Percentiles rank a stretch among this genome's conserved stretches.
Conservation (phyloP, 2,329 filamentous ascomycete species). For the Aspergillus ochraceus region DNA sequence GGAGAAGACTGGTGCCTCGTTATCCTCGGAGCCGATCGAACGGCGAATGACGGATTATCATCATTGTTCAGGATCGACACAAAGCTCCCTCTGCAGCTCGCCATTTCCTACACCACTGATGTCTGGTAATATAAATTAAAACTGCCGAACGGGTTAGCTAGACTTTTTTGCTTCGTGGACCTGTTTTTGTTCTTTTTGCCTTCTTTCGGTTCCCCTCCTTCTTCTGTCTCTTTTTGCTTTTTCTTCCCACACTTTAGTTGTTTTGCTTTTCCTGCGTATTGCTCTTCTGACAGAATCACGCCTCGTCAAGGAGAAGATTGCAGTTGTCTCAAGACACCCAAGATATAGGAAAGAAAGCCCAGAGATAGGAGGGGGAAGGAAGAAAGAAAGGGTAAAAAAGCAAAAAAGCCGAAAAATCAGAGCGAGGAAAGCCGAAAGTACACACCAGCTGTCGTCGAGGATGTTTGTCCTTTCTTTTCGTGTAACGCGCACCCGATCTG, state of each 20-base stretch:
- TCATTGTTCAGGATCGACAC: slow-evolving; percentile 50
- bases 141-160: not conserved
- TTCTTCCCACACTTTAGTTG: not conserved
- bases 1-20: slow-evolving; percentile 24
- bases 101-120: slow-evolving; percentile 25
- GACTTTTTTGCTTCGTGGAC: not conserved
- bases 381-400: slow-evolving; percentile 1
- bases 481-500: slow-evolving; percentile 35
- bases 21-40: slow-evolving; percentile 34
- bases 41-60: slow-evolving; percentile 48
- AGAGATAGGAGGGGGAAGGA: not conserved
- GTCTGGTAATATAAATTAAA: slow-evolving; percentile 13
- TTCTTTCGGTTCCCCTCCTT: not conserved
- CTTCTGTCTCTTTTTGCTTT: not conserved
- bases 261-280: not conserved
- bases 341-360: not conserved
- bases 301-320: not conserved
- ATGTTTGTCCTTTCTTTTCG: slow-evolving; percentile 34
- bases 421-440: slow-evolving; percentile 17
- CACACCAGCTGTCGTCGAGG: slow-evolving; percentile 31
- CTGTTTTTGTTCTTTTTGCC: not conserved
- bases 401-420: slow-evolving; percentile 7
- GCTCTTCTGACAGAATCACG: not conserved
- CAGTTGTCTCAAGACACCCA: not conserved
- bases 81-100: slow-evolving; percentile 34